Conservation (phyloP, 2,329 filamentous ascomycete genomes). For the Iodosphaeria phyllophila region DNA sequence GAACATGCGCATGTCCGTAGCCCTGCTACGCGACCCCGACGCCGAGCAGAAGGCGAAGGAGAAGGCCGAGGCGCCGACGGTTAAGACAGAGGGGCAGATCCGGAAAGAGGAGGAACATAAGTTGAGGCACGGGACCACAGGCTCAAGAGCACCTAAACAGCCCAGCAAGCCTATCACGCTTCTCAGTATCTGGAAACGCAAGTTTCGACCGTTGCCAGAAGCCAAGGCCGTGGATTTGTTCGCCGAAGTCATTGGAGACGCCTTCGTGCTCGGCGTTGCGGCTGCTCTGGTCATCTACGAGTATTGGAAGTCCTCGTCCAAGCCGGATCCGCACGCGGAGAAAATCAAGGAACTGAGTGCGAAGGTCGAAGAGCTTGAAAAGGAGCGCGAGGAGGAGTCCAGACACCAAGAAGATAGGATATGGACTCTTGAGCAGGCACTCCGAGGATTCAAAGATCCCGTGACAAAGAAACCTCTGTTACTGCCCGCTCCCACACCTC, state of each 20-base stretch:
- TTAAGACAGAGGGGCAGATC: constrained; percentile 43
- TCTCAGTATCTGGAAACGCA: constrained; percentile 40
- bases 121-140: constrained; percentile 21
- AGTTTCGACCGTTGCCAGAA: constrained; percentile 44
- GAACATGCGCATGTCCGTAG: constrained; percentile 46
- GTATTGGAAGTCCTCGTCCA: constrained; percentile 37
- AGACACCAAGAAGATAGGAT: constrained; percentile 25
- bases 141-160: constrained; percentile 13
- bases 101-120: constrained; percentile 31
- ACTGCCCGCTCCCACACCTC: constrained; percentile 14
- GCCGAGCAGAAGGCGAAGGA: constrained; percentile 41
- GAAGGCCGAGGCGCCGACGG: constrained; percentile 42
- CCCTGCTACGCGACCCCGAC: constrained; percentile 35
- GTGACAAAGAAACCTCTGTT: constrained; percentile 37
- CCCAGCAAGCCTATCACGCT: constrained; percentile 12
- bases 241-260: constrained; percentile 44
- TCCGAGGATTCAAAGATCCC: constrained; percentile 31
- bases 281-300: constrained; percentile 39
- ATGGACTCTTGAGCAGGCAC: constrained; percentile 31
- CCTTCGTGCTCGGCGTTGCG: constrained; percentile 42
- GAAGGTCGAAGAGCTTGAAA: constrained; percentile 29
- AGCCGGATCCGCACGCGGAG: constrained; percentile 38
- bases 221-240: constrained; percentile 49
- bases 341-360: constrained; percentile 29
- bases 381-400: constrained; percentile 29